Conservation (phyloP, 176 grass and related monocot genomes). For the Paspalum notatum region DNA sequence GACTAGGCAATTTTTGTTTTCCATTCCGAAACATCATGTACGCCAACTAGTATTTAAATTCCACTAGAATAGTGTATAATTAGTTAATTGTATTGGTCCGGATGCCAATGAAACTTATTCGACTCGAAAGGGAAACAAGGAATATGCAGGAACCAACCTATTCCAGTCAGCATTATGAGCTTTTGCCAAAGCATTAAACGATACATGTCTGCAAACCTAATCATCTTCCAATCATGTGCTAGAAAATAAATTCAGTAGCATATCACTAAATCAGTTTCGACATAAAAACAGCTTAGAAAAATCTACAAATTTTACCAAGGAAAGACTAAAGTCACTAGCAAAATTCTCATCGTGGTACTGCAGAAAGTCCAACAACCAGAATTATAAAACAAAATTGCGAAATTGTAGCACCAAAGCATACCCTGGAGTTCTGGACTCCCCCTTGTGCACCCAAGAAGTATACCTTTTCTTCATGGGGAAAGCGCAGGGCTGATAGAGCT, state of each 20-base stretch:
- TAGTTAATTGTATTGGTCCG: too few relatives aligned
- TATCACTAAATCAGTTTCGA: neutral
- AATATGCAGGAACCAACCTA: neutral
- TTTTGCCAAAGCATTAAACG: neutral
- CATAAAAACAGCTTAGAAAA: neutral
- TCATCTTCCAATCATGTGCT: neutral
- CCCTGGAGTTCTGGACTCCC: neutral
- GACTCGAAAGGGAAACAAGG: neutral
- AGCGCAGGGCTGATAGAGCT: slow-evolving; percentile 38
- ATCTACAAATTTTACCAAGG: neutral
- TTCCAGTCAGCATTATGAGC: neutral
- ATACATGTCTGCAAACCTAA: neutral
- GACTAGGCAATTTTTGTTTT: neutral
- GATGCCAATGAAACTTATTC: neutral
- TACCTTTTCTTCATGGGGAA: slow-evolving; percentile 38
- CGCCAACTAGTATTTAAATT: neutral
- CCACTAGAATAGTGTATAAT: neutral
- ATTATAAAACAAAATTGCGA: neutral
- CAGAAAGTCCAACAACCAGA: neutral
- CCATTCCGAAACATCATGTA: neutral
- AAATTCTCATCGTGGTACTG: neutral
- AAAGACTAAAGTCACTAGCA: neutral
- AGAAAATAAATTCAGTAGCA: neutral
- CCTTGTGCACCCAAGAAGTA: neutral
- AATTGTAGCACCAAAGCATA: neutral